Evolutionary conservation across 352 stramenopile genomes (phyloP), one percentile per base, ranked within the genome.

Genomic region (Phytopythium sindhum): DNA sequence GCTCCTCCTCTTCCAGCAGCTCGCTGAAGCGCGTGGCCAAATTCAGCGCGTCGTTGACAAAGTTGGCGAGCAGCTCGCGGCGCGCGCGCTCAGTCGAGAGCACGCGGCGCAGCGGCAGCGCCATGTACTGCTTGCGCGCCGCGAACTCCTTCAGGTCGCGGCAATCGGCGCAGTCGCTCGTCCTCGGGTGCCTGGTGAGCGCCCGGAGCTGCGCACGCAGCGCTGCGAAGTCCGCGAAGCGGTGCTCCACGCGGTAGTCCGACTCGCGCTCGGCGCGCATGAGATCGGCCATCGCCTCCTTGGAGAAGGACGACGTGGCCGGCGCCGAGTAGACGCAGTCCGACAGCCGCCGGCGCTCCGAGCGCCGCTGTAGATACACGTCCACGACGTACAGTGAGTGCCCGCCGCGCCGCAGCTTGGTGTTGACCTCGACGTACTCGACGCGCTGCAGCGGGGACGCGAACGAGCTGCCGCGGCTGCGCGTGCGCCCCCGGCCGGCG

Each of bases 241-340:
- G 72, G 50, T 65, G 69, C 45, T 76, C 69, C 29, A 74, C 64
- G n/a, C 57, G 45, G 65, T 62, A 79, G 60, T 76, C 67, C 19
- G 72, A 67, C 55, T 79, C 68, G 24, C 72, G 72, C 51, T 79
- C 72, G 39, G 72, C 59, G 51, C 70, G 69, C 69, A 76, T 70
- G 58, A 74, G 41, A 4, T 58, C 50, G 41, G 19, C 53, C 60
- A 79, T 65, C 35, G 57, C 63, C 33, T 74, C 47, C 8, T 56
- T 53, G 5, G 60, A 65, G 39, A 72, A 61, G 6, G 67, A 72
- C 6, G 53, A 69, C 17, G 64, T 53, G 7, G 59, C 45, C 7
- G 65, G 61, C 21, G 37, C 51, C 39, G 54, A 62, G 52, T 79
- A 76, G 8, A 67, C 72, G 23, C 50, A 58, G 42, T 76, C 69